Evolutionary conservation across 2,329 filamentous ascomycete species (phyloP).

Genomic region (Elsinoe australis): DNA sequence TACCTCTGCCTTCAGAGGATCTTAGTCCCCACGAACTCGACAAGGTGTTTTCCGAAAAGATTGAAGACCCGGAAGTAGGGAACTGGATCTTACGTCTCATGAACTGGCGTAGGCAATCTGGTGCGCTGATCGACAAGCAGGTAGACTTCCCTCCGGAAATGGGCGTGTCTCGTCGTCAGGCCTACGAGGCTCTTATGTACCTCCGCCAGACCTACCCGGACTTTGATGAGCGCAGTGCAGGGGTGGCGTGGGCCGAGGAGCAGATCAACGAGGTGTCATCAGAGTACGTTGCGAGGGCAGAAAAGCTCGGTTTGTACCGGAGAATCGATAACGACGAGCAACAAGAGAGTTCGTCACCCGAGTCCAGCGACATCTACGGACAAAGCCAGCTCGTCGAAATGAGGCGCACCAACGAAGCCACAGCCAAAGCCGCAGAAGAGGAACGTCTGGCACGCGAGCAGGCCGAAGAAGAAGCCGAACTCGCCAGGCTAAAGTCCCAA

Average conservation of each 20-base stretch:
- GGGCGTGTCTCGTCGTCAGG: constrained; percentile 25
- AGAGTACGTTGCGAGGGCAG: constrained; percentile 27
- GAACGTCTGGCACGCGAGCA: constrained; percentile 18
- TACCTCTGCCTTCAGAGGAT: constrained; percentile 30
- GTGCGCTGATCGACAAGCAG: constrained; percentile 32
- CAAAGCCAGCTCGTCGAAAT: constrained; percentile 26
- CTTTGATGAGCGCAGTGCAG: constrained; percentile 31
- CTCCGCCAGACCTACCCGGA: constrained; percentile 27
- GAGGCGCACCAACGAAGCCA: constrained; percentile 27
- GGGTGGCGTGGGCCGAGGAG: constrained; percentile 30
- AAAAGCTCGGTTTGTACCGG: constrained; percentile 32
- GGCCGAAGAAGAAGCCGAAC: constrained; percentile 21
- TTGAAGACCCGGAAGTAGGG: constrained; percentile 28
- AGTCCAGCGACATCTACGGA: constrained; percentile 25
- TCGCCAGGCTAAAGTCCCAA: constrained; percentile 13
- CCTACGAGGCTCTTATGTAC: constrained; percentile 29
- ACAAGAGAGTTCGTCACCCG: constrained; percentile 25
- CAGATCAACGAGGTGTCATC: constrained; percentile 27
- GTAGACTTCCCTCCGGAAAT: constrained; percentile 27
- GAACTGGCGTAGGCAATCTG: constrained; percentile 32
- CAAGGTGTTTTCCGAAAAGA: constrained; percentile 27
- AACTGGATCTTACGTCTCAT: constrained; percentile 33
- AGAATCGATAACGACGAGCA: constrained; percentile 20
- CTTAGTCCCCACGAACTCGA: constrained; percentile 25
- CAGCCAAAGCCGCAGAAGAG: constrained; percentile 19